Conservation (phyloP, 2,329 filamentous ascomycete genomes). For the Xylariaceae sp. region DNA sequence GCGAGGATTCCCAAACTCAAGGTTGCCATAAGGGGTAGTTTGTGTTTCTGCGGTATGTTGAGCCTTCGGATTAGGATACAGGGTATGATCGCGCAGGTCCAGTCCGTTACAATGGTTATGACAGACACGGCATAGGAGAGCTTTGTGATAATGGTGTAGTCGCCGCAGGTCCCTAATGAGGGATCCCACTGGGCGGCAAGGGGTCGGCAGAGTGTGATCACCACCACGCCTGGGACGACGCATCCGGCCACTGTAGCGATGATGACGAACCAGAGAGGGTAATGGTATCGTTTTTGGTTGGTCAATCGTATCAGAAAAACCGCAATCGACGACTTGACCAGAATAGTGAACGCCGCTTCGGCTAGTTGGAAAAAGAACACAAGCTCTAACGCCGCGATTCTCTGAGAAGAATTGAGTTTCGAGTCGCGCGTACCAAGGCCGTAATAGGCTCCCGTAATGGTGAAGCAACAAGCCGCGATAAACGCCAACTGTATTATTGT, state of each 20-base stretch:
- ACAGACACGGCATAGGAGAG: slow-evolving; percentile 6
- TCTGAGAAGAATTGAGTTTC: slow-evolving; percentile 1
- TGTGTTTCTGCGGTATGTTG: slow-evolving; percentile 3
- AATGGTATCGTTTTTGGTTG: slow-evolving; percentile 5
- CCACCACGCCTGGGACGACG: slow-evolving; percentile 6
- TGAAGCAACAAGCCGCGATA: slow-evolving; percentile 6
- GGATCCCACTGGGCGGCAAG: slow-evolving; percentile 7
- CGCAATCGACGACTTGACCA: slow-evolving; percentile 4
- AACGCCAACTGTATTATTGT: slow-evolving; percentile 3
- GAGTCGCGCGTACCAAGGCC: slow-evolving; percentile 4
- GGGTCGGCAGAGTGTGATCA: slow-evolving; percentile 3
- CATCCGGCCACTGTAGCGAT: slow-evolving; percentile 4
- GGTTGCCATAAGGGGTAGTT: slow-evolving; percentile 5
- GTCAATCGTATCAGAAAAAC: slow-evolving; percentile 3
- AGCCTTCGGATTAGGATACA: slow-evolving; percentile 1
- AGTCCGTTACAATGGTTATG: slow-evolving; percentile 5
- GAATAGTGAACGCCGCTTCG: slow-evolving; percentile 6
- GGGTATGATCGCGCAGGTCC: slow-evolving; percentile 3
- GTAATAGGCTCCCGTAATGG: slow-evolving; percentile 1
- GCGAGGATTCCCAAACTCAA: slow-evolving; percentile 6
- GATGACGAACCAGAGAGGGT: slow-evolving; percentile 8
- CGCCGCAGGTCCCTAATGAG: slow-evolving; percentile 4
- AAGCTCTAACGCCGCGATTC: slow-evolving; percentile 4
- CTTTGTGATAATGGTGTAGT: slow-evolving; percentile 5
- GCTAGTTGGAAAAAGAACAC: slow-evolving; percentile 8